phyloP scores from a whole-genome alignment of 139 green algal genomes.

The Micractinium sp. region DNA sequence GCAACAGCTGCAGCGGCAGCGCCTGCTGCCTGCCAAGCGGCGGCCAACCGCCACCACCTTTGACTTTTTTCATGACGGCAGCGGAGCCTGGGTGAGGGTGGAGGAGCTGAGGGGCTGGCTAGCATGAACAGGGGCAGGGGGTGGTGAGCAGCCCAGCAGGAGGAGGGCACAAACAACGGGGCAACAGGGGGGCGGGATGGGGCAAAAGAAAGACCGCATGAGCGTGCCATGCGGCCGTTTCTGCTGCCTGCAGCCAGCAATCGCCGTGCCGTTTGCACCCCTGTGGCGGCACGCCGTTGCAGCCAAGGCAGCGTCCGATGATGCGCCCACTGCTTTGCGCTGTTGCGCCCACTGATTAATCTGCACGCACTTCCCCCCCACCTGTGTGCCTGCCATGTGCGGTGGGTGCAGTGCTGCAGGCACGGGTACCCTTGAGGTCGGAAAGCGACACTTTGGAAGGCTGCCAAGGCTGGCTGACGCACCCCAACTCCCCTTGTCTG shows the following conservation, averaged over 20 bases:
- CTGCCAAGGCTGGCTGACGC: background rate
- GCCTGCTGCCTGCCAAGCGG: conserved; percentile 5
- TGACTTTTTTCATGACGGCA: conserved; percentile 33
- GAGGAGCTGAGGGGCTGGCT: background rate
- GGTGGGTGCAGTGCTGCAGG: background rate
- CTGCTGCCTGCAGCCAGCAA: background rate
- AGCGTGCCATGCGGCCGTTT: background rate
- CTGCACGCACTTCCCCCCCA: background rate
- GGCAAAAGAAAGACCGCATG: too few relatives aligned
- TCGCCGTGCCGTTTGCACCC: background rate
- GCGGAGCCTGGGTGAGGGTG: background rate
- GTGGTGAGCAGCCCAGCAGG: background rate
- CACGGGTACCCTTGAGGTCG: background rate
- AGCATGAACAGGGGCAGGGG: too few relatives aligned
- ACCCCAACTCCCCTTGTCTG: background rate
- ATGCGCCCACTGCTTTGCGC: too few relatives aligned
- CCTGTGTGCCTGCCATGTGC: background rate
- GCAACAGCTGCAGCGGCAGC: background rate
- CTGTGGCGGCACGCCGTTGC: background rate
- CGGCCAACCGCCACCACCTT: background rate
- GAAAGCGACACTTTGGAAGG: background rate
- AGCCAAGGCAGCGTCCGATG: too few relatives aligned
- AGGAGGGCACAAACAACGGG: too few relatives aligned
- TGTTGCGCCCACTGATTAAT: too few relatives aligned
- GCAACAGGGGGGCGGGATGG: too few relatives aligned